Conservation (phyloP, 441 rosid species). For the Jatropha multifida region DNA sequence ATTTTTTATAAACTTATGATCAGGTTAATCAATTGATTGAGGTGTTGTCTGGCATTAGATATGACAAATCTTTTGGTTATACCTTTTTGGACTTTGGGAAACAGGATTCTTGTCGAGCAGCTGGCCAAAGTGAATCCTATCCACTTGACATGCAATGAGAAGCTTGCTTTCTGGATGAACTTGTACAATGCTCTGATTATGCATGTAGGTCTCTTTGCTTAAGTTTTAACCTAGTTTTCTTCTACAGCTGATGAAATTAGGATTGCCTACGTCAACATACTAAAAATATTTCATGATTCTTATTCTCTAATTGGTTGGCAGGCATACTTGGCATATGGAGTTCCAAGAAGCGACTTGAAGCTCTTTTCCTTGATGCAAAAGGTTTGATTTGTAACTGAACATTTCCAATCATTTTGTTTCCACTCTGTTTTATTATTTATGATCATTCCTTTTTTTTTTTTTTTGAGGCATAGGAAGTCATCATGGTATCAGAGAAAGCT, state of each 20-base stretch:
- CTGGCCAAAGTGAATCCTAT: conserved; percentile 55
- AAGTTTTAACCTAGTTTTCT: neutral
- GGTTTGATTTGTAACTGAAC: conserved; percentile 41
- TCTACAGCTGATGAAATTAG: neutral
- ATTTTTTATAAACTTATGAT: neutral
- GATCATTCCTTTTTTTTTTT: too few relatives aligned
- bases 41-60: conserved; percentile 9
- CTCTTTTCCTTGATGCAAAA: conserved; percentile 92
- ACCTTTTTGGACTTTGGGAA: conserved; percentile 21
- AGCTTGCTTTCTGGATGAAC: conserved; percentile 75
- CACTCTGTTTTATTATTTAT: too few relatives aligned
- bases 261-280: neutral
- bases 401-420: neutral
- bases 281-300: conserved; percentile 13
- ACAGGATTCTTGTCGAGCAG: conserved; percentile 61
- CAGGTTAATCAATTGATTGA: neutral
- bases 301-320: conserved; percentile 24
- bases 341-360: conserved; percentile 82
- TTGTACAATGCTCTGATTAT: conserved; percentile 64
- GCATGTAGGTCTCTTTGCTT: conserved; percentile 44
- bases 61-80: conserved; percentile 21
- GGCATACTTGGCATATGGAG: conserved; percentile 95
- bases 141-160: conserved; percentile 49
- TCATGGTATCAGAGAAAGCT: neutral
- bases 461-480: neutral